A percentile compares a stretch with the other conserved stretches of the same genome.
Evolutionary conservation across 179 eudicot genomes (phyloP).

Genomic region (Gypsophila paniculata): DNA sequence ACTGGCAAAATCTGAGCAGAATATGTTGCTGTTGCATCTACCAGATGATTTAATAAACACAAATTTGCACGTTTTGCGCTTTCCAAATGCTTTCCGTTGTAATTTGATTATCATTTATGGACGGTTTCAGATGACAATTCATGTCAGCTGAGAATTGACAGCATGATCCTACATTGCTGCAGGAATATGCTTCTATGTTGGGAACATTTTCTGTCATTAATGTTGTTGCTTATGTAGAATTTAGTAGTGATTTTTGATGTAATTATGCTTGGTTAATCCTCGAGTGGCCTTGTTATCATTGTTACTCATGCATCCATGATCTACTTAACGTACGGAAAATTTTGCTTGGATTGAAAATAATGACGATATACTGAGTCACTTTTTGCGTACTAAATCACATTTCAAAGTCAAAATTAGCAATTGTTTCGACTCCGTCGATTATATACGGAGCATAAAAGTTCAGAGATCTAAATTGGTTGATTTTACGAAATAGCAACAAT

Average conservation of each 20-base stretch:
- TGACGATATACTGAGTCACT: too few species aligned
- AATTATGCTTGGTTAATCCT: not conserved
- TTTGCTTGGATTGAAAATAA: not conserved
- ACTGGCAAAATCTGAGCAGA: conserved; percentile 2
- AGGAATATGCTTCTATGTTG: conserved; percentile 8
- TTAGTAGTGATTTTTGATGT: not conserved
- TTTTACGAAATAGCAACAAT: not conserved
- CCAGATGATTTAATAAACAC: not conserved
- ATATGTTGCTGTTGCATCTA: conserved; percentile 14
- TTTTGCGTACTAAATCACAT: too few species aligned
- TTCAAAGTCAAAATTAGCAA: too few species aligned
- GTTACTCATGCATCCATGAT: not conserved
- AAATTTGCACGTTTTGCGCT: conserved; percentile 6
- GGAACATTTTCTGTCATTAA: not conserved
- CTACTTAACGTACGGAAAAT: not conserved
- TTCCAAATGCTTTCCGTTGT: not conserved
- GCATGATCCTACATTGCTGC: conserved; percentile 4
- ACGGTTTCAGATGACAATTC: too few species aligned
- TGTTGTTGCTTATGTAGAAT: not conserved
- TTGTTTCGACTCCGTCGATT: too few species aligned
- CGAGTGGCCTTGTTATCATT: conserved; percentile 4
- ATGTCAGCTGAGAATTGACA: conserved; percentile 4
- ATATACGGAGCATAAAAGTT: too few species aligned
- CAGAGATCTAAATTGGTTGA: not conserved
- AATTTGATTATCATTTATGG: too few species aligned